Base-by-base conservation (phyloP, 2,329 filamentous ascomycete genomes). In the Periconia digitata region DNA sequence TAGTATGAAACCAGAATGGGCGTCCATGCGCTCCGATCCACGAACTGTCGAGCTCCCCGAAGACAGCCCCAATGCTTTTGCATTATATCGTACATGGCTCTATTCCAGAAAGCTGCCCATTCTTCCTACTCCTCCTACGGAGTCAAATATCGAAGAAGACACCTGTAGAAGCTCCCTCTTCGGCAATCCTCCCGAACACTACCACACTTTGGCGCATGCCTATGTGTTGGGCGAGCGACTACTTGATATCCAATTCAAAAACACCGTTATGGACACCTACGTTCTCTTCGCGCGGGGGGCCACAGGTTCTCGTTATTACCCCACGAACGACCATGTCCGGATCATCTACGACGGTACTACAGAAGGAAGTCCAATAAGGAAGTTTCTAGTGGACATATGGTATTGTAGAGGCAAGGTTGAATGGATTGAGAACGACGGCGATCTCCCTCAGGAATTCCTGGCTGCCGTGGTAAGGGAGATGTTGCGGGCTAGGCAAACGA, bases 361-460 rank as follows among this genome's bases (percentile, higher is more conserved):
- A 1, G 53, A 55, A 22, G 40, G 34, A 3, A 43, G 50, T 20
- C 56, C 56, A 8, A 49, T 57, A 2, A 49, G 58, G 6, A 37
- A 50, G 47, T 40, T 61, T 13, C 40, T 61, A 8, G 48, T 59
- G 8, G 58, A 61, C 38, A 55, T 59, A 6, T 61, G 56, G 56
- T 42, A 44, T 37, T 54, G 42, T 13, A 46, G 56, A 17, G 56
- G 56, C 6, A 59, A 58, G 43, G 15, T 36, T 13, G 56, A 57
- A 23, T 59, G 56, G 56, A 29, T 59, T 8, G 47, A 55, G 32
- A 43, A 35, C 5, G 50, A 47, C 18, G 7, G 16, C 22, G 44
- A 54, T 29, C 27, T 54, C 34, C 51, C 51, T 17, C 40, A 42
- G 22, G 51, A 54, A 13, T 54, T 54, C 21, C 21, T 54, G 21